These are phyloP conservation scores for Torulaspora franciscae DNA, from an alignment of 805 yeast species.

Conservation along the genomic window DNA sequence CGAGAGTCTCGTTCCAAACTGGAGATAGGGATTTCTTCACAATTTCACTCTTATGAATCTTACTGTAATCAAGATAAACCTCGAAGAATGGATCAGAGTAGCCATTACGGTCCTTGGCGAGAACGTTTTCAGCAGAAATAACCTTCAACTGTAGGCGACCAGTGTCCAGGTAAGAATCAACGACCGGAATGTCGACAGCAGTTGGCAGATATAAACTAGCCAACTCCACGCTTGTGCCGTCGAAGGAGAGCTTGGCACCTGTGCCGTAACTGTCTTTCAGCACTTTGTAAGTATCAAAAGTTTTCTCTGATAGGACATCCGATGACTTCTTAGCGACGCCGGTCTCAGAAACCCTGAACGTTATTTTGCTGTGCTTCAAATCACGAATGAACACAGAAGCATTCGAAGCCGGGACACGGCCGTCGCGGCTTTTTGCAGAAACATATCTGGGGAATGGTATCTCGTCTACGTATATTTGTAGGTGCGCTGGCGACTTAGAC, in stretches of 20 bases:
- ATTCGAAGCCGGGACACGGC: constrained; percentile 42
- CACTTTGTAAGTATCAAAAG: constrained; percentile 49
- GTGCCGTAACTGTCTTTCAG: constrained; percentile 45
- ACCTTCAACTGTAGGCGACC: constrained; percentile 57
- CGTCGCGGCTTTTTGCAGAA: constrained; percentile 46
- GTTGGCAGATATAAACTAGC: constrained; percentile 62
- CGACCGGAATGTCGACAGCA: constrained; percentile 46
- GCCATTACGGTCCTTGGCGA: constrained; percentile 65
- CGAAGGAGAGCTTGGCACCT: constrained; percentile 45
- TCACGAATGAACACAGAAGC: constrained; percentile 68
- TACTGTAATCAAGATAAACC: constrained; percentile 50
- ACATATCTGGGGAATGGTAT: constrained; percentile 53
- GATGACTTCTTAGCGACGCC: constrained; percentile 43
- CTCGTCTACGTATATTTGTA: constrained; percentile 65
- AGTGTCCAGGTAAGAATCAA: constrained; percentile 63
- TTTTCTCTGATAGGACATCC: constrained; percentile 49
- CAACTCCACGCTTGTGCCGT: constrained; percentile 41
- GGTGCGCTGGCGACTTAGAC: constrained; percentile 43
- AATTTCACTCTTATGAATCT: constrained; percentile 53
- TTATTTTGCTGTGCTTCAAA: constrained; percentile 52
- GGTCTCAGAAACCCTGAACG: constrained; percentile 54
- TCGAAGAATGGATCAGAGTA: constrained; percentile 67
- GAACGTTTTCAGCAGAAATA: constrained; percentile 49
- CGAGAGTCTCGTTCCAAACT: constrained; percentile 65
- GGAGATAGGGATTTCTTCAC: constrained; percentile 68